Base-by-base conservation (phyloP, 129 eudicot species). In the Chrysanthemum makinoi region DNA sequence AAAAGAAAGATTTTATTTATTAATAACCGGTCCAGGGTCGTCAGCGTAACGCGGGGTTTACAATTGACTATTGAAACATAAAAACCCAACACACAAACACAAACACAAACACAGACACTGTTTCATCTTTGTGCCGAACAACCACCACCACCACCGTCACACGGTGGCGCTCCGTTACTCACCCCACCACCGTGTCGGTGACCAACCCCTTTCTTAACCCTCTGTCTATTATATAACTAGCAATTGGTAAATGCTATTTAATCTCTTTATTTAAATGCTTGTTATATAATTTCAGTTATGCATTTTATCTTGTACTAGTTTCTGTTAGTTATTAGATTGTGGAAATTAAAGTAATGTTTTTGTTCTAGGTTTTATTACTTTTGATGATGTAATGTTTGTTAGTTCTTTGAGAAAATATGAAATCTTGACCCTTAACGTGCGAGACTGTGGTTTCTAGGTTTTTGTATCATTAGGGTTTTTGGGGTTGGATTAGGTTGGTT, bases 401-500 rank as follows among this genome's bases (percentile, higher is more conserved):
- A 22, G 57, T 14, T 14, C 3, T 12, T 76, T 43, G 55, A 12
- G 19, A 47, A 1, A 68, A 18, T 12, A 3, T 39, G 18, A 58
- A 59, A 5, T 30, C 26, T 48, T 76, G 70, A 68, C 59, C 69
- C 10, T 2, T 33, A 58, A 19, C 1, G 59, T 43, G 66, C 11
- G 35, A 30, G 35, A 30, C 51, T 53, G 26, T 7, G 62, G 65
- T n/a, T 74, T 56, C 46, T 43, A 43, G 79, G 79, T 65, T 55
- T 66, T 5, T 65, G 57, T 11, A 50, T 66, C 6, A 15, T 55
- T 56, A 3, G 49, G 62, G 1, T 26, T 49, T 59, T 59, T 75
- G 57, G 58, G 22, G 73, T 59, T 39, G 70, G 65, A 74, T 74
- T 65, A 65, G 10, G 43, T 65, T n/a, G 30, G 22, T 65, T 53